Percentiles rank a stretch among this genome's conserved stretches.
Evolutionary conservation across 2,329 filamentous ascomycete genomes (phyloP).

Genomic region (Fusarium transvaalense): DNA sequence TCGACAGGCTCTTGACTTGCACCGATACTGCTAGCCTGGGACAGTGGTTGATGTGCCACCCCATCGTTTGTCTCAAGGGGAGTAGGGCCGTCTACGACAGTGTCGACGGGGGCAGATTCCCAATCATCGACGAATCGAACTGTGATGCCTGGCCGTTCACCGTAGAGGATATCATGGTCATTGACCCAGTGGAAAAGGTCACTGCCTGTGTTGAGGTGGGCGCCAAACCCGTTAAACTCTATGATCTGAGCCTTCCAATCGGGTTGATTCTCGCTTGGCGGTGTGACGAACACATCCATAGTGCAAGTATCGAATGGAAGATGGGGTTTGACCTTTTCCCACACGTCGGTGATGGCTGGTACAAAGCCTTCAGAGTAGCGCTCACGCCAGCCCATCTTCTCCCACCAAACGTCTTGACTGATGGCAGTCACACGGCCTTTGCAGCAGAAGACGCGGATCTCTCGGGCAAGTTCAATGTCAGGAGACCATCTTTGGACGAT

Average conservation of each 20-base stretch:
- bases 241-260: constrained; percentile 3
- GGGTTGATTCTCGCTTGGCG: background rate
- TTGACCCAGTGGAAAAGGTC: constrained; percentile 3
- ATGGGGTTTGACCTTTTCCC: background rate
- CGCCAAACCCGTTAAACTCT: background rate
- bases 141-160: background rate
- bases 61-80: background rate
- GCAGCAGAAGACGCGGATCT: background rate
- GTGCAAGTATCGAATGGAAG: background rate
- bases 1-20: background rate
- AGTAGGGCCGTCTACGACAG: background rate
- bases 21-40: background rate
- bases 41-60: background rate
- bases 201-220: background rate
- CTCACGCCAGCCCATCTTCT: constrained; percentile 3
- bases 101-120: background rate
- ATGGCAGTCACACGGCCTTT: constrained; percentile 1
- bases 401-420: constrained; percentile 1
- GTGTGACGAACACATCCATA: background rate
- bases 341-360: background rate
- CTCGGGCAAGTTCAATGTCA: background rate
- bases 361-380: constrained; percentile 1
- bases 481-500: constrained; percentile 2
- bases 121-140: background rate
- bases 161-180: constrained; percentile 1